Percentiles rank a stretch among this genome's conserved stretches.
Conservation (phyloP, 139 green algal genomes). For the Chlorella ohadii region DNA sequence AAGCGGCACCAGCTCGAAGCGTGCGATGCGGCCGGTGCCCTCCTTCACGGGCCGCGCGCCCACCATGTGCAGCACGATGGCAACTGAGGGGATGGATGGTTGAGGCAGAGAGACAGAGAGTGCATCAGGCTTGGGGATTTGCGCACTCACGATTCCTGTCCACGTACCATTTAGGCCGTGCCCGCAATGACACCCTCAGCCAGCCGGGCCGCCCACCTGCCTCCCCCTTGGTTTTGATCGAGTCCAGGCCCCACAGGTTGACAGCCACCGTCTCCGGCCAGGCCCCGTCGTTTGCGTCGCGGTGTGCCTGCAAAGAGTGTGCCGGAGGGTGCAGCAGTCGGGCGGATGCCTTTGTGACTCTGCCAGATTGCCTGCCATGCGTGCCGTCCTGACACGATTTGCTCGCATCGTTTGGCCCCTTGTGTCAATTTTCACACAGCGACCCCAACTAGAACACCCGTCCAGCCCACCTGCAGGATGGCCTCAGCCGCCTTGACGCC, state of each 20-base stretch:
- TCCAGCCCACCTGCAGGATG: slow-evolving; percentile 76
- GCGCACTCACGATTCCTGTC: no score
- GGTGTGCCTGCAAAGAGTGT: neutral
- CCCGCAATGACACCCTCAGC: no score
- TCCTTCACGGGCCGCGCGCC: slow-evolving; percentile 87
- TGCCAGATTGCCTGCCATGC: no score
- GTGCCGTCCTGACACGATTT: no score
- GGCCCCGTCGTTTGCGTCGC: slow-evolving; percentile 63
- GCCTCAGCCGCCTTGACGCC: slow-evolving; percentile 65
- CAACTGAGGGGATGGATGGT: slow-evolving; percentile 54
- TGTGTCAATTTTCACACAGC: no score
- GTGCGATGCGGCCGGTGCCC: slow-evolving; percentile 86
- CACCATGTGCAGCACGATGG: slow-evolving; percentile 89
- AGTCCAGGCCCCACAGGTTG: slow-evolving; percentile 97
- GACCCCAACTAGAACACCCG: no score
- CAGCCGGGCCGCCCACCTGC: neutral
- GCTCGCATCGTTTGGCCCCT: no score
- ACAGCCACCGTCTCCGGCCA: slow-evolving; percentile 95
- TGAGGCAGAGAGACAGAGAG: neutral
- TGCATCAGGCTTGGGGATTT: no score
- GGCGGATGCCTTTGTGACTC: no score
- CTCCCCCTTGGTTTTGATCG: slow-evolving; percentile 96
- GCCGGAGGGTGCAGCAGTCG: neutral
- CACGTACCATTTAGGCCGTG: no score
- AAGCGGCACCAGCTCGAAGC: slow-evolving; percentile 85